Conservation (phyloP, 2,329 filamentous ascomycete genomes). For the Neopestalotiopsis rosae region DNA sequence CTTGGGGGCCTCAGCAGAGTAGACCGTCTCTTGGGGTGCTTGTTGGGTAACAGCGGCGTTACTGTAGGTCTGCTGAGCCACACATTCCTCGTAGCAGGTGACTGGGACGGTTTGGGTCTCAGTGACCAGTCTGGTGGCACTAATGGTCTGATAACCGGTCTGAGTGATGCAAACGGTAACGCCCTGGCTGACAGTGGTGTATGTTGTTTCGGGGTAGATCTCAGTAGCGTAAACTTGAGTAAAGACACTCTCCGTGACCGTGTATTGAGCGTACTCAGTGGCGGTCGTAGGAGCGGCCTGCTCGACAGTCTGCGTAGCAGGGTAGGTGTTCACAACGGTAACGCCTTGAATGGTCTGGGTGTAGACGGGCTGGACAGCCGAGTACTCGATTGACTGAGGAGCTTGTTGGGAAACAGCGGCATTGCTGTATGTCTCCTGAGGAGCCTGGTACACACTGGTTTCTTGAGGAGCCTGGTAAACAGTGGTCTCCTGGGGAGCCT, state of each 20-base stretch:
- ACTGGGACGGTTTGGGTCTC: conserved; percentile 46
- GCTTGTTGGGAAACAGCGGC: background rate
- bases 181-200: conserved; percentile 49
- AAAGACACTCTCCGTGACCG: conserved; percentile 35
- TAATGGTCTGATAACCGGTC: conserved; percentile 48
- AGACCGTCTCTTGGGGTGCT: conserved; percentile 30
- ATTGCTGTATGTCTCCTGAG: background rate
- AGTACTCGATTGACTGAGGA: conserved; percentile 32
- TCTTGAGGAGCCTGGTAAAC: background rate
- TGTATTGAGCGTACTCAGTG: conserved; percentile 37
- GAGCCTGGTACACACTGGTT: background rate
- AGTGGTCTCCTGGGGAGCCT: background rate
- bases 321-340: conserved; percentile 45
- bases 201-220: conserved; percentile 44
- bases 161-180: conserved; percentile 46
- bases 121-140: conserved; percentile 41
- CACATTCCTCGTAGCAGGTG: conserved; percentile 44
- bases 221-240: conserved; percentile 41
- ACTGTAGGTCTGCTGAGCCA: conserved; percentile 39
- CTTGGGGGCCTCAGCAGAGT: too few relatives aligned
- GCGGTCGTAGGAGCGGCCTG: conserved; percentile 37
- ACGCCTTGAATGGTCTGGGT: conserved; percentile 49
- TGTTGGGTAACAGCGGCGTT: conserved; percentile 32
- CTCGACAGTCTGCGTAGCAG: conserved; percentile 42
- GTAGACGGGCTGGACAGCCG: conserved; percentile 44